Base-by-base conservation (phyloP, 805 yeast species). In the Candida montana region DNA sequence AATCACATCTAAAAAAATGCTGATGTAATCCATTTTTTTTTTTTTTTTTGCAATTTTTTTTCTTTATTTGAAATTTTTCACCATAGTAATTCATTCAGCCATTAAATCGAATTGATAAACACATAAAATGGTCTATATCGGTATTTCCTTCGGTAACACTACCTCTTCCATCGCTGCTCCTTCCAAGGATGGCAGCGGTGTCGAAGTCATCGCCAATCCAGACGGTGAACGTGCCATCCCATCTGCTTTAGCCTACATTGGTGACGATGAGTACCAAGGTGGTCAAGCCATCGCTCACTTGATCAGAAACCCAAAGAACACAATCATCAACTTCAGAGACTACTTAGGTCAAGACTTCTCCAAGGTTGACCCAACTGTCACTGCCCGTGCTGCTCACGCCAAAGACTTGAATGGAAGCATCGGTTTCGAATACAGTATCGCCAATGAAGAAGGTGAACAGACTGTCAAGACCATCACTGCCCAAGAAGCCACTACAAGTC, bases 151-250 rank as follows among this genome's bases (percentile, higher is more conserved):
- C 65, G 99, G 99, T 65, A 93, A 93, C 78, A 83, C 95, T 37
- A 79, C 95, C 47, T 84, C 97, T 37, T 86, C 97, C 45, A 89
- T 93, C 63, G 97, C 98, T 37, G 86, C 81, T 58, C 84, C 90
- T 52, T 68, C 75, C 48, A 65, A 71, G 51, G 97, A 91, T 58
- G 97, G 96, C 48, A 85, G 83, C 63, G 51, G 51, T 26, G 93
- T 88, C 50, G 97, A 93, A 61, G 95, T 93, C 52, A 91, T 93
- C 64, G 99, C 99, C 53, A 91, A 93, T 79, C 96, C 95, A 53
- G 99, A 93, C 61, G 99, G 99, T 65, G 98, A 93, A 69, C 87
- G 98, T 71, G 77, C 91, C 46, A 93, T 93, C 62, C 95, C 98
- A 48, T 84, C 98, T 23, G 84, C 85, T 45, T 74, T 93, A 47